Base-by-base conservation (phyloP, 352 stramenopile species). In the Pythium biforme region DNA sequence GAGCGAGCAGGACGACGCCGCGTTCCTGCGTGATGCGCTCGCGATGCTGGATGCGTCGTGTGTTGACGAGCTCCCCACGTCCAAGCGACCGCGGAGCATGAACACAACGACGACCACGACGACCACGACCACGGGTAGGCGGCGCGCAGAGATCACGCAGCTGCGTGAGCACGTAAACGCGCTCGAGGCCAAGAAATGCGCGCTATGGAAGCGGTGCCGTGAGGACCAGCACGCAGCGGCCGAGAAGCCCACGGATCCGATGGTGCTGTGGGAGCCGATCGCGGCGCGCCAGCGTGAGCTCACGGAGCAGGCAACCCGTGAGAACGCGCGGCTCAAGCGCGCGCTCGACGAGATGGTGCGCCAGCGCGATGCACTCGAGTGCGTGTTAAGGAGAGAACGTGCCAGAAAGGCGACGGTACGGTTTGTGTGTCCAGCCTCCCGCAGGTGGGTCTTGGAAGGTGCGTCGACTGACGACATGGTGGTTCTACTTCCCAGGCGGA, bases 331-430 rank as follows among this genome's bases (percentile, higher is more conserved):
- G 10, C 65, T 85, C 4, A 74, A 73, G 50, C 53, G 64, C 3
- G 66, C 77, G 29, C 55, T 85, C 34, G 76, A 85, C 46, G 72
- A 70, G 12, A 72, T 83, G 37, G 70, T 83, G 55, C 79, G 27
- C 7, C 46, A 52, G 26, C 46, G 46, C 23, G 46, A 52, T 20
- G 46, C 46, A 15, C 46, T 52, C 37, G 37, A 4, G 3, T 19
- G 37, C 3, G 15, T 26, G 17, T 12, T 48, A 19, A 4, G 19
- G 41, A 26, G 19, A 12, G n/a, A 48, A 12, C 20, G 41, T n/a
- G n/a, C 43, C 40, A 14, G n/a, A n/a, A 47, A 25, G 17, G 9
- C 29, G 4, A 33, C 9, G 29, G 29, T 33, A 33, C 9, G 29
- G 29, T 9, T 33, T 4, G 4, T 33, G 29, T 9, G 9, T 33